Evolutionary conservation across 2,329 filamentous ascomycete species (phyloP).

Genomic region (Rosellinia necatrix): DNA sequence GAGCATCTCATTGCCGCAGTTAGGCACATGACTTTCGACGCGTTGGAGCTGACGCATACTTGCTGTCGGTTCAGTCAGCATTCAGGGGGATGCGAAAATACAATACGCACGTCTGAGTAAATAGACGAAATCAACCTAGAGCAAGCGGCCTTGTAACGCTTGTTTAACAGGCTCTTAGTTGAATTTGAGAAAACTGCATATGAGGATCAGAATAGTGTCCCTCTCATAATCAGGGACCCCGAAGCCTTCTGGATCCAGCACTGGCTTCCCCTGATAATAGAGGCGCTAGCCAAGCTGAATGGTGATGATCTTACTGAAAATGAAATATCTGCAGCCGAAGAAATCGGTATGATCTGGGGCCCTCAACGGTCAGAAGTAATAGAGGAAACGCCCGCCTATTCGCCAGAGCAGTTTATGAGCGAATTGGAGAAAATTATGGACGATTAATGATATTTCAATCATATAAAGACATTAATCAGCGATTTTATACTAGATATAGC

Average conservation of each 20-base stretch:
- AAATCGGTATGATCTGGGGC: conserved; percentile 13
- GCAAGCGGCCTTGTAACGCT: background rate
- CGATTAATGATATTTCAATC: no score
- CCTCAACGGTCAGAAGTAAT: background rate
- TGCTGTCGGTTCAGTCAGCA: conserved; percentile 1
- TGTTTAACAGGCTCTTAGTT: background rate
- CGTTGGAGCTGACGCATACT: conserved; percentile 8
- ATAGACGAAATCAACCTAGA: conserved; percentile 8
- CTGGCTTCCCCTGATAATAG: conserved; percentile 15
- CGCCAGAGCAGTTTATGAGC: background rate
- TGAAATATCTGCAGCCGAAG: conserved; percentile 6
- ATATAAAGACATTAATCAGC: no score
- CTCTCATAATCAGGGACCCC: conserved; percentile 10
- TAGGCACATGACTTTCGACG: conserved; percentile 7
- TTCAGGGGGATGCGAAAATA: background rate
- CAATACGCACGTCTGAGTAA: background rate
- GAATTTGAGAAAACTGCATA: conserved; percentile 6
- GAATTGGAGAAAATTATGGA: conserved; percentile 11
- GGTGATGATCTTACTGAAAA: conserved; percentile 5
- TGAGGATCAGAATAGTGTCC: conserved; percentile 1
- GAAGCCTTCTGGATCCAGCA: conserved; percentile 11
- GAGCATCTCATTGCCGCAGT: background rate
- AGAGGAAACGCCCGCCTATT: background rate
- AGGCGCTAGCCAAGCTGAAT: background rate
- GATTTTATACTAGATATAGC: no score